phyloP scores from a whole-genome alignment of 768 basidiomycete species.

The Suillus discolor region DNA sequence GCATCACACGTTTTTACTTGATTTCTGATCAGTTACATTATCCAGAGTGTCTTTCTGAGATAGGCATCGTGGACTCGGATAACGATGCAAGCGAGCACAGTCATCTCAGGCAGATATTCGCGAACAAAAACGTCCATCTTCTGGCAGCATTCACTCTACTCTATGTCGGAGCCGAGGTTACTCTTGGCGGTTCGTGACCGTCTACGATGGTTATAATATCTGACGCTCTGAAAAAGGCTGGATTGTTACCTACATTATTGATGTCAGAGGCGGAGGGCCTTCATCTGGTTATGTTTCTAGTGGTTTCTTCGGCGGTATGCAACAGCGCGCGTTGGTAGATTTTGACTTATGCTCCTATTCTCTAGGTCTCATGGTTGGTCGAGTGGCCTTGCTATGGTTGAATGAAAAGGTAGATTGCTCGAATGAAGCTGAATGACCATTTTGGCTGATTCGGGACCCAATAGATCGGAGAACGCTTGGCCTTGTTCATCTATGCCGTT shows the following conservation, averaged over 20 bases:
- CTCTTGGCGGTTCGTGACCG: conserved; percentile 38
- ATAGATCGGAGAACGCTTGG: conserved; percentile 57
- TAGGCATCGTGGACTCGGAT: conserved; percentile 50
- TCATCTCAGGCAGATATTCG: conserved; percentile 54
- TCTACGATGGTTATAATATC: background rate
- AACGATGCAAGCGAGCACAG: conserved; percentile 35
- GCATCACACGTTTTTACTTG: conserved; percentile 1
- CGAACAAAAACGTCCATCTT: conserved; percentile 55
- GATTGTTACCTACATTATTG: conserved; percentile 64
- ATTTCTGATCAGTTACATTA: background rate
- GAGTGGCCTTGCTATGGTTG: conserved; percentile 55
- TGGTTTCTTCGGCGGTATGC: conserved; percentile 56
- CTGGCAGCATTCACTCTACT: conserved; percentile 66
- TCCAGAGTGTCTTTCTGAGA: conserved; percentile 54
- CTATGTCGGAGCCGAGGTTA: conserved; percentile 72
- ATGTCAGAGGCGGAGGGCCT: conserved; percentile 46
- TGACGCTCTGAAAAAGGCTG: conserved; percentile 46
- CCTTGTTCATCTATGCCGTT: conserved; percentile 52
- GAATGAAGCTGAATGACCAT: background rate
- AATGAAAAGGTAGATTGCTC: conserved; percentile 45
- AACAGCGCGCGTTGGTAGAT: background rate
- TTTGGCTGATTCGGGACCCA: background rate
- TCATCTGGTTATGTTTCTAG: conserved; percentile 54
- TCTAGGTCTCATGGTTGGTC: conserved; percentile 59
- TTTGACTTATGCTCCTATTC: background rate